Evolutionary conservation across 2,329 filamentous ascomycete genomes (phyloP), one percentile per base, ranked within the genome.

Genomic region (Fusarium albidum): DNA sequence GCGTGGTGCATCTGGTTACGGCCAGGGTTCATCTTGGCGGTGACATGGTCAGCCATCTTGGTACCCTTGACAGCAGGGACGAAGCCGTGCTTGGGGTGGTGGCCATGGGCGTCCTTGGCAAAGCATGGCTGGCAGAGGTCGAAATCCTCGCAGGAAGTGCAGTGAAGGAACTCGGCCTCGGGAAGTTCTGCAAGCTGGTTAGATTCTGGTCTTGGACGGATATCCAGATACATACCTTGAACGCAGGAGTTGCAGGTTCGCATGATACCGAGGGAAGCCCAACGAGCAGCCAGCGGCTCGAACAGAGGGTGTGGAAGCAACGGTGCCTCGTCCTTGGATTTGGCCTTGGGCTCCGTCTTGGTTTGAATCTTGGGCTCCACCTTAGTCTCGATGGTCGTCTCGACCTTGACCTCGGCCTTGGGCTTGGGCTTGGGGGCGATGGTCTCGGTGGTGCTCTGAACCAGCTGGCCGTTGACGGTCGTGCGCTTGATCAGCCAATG

Each of bases 401-500:
- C 21, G 21, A 21, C 21, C 21, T 21, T 21, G 21, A 59, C 52
- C 63, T 69, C 68, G 38, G 41, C 40, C 58, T 59, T 51, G 34
- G 57, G 35, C 42, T 66, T 61, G n/a, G 54, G 67, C 76, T 89
- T 92, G 49, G 90, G 87, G 31, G 84, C 79, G 52, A 96, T 81
- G 18, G 82, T 90, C 75, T 96, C 91, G 1, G 93, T 97, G 17
- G 85, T 91, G 80, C 93, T 97, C 74, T 86, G 91, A 62, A 91
- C 83, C 50, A 97, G 87, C 59, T 85, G 81, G 43, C 93, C 94
- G 53, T 92, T 83, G 67, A 88, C 82, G 57, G 96, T 85, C 59
- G 85, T 86, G 52, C 95, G 89, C 84, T 96, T 97, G 73, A 98
- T 94, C 74, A 99, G 81, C 93, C 92, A 97, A 77, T 99, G 95